These are phyloP conservation scores for Penicillium ucsense DNA, from an alignment of 495 filamentous ascomycete species.

Conservation along the genomic window DNA sequence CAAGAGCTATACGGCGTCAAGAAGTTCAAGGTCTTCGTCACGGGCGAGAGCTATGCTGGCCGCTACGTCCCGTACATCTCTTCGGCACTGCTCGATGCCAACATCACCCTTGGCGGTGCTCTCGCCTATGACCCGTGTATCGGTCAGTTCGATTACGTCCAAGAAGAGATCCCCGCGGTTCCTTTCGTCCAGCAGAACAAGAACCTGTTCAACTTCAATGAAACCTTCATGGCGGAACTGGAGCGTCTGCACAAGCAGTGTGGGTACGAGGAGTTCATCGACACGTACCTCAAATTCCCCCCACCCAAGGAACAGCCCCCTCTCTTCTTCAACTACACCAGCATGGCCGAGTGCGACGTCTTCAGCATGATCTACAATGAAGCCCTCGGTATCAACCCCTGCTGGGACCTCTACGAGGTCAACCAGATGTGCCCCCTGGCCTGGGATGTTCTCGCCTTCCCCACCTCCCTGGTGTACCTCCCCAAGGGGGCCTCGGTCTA, in stretches of 20 bases:
- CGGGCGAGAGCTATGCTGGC: constrained; percentile 52
- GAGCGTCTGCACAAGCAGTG: constrained; percentile 41
- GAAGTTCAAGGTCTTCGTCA: constrained; percentile 51
- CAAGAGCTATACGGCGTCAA: constrained; percentile 50
- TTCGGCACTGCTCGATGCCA: constrained; percentile 39
- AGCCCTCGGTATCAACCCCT: constrained; percentile 43
- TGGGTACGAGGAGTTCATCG: constrained; percentile 45
- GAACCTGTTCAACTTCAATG: constrained; percentile 49
- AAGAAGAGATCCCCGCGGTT: constrained; percentile 34
- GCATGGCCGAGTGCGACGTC: constrained; percentile 39
- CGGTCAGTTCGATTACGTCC: constrained; percentile 29
- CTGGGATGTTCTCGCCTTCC: constrained; percentile 42
- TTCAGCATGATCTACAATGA: constrained; percentile 40
- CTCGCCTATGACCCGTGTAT: constrained; percentile 35
- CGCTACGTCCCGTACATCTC: constrained; percentile 48
- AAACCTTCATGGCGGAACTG: constrained; percentile 39
- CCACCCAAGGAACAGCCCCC: constrained; percentile 31
- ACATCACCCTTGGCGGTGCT: constrained; percentile 39
- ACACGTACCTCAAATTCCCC: constrained; percentile 49
- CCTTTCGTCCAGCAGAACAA: constrained; percentile 41
- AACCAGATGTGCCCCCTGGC: constrained; percentile 32
- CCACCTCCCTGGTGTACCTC: constrained; percentile 27
- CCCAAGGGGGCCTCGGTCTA: constrained; percentile 39
- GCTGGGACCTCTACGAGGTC: constrained; percentile 52
- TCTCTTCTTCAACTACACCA: constrained; percentile 24